Evolutionary conservation across 140 eudicot species (phyloP), one percentile per base, ranked within the genome.

Genomic region (Stevia rebaudiana): DNA sequence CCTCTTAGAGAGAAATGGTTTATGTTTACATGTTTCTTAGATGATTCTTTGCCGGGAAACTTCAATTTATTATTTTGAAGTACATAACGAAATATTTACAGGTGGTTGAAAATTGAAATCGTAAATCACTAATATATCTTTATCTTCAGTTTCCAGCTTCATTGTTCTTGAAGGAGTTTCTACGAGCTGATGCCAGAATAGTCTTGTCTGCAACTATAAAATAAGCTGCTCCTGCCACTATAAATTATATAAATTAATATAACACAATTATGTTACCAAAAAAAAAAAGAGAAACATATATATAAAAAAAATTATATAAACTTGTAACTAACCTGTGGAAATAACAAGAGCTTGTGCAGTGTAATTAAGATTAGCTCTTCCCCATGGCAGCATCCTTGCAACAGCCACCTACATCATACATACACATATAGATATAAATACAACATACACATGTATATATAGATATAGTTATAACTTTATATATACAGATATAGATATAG

Each of bases 171-270:
- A 90, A 90, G 35, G 97, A 86, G 86, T 90, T 86, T 19, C 78
- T 58, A 13, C 97, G 81, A 31, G 97, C 97, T 0, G 83, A 67
- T 52, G 89, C 89, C 63, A 90, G 64, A 63, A 90, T 25, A 39
- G 97, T 90, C 78, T 90, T 90, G 83, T 90, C 97, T 17, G 95
- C 97, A 31, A 90, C 95, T 30, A 90, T 82, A 69, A 90, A 90
- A 69, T 84, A 90, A 0, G 97, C 94, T 73, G 94, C 90, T 71
- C 97, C 95, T 0, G 94, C 95, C 75, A 78, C 97, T 90, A 79
- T 23, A 31, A 58, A 23, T 33, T 18, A 47, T 40, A 22, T 30
- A 21, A 36, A 9, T 31, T 61, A 40, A 28, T 61, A n/a, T 49
- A 13, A 11, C 30, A 56, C n/a, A 39, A 53, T 36, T 12, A 42